A percentile compares a stretch with the other conserved stretches of the same genome.
Conservation (phyloP, 208 protist genomes). For the Leishmania tarentolae region DNA sequence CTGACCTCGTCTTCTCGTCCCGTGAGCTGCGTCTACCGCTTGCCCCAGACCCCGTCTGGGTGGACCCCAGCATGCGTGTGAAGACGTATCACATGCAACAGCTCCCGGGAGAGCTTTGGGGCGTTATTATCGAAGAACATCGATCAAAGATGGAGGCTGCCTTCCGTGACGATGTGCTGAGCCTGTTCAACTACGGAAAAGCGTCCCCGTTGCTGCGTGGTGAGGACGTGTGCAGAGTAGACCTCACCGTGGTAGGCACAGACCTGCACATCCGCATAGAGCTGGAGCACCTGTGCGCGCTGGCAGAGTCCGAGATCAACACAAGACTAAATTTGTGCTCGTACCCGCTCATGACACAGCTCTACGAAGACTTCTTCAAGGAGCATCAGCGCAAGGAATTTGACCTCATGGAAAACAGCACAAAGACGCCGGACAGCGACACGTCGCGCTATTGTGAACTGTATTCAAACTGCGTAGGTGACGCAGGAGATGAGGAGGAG, state of each 20-base stretch:
- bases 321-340: constrained; percentile 34
- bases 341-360: constrained; percentile 35
- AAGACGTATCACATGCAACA: constrained; percentile 36
- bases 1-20: background rate
- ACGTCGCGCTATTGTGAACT: constrained; percentile 2
- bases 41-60: background rate
- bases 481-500: background rate
- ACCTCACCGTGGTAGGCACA: constrained; percentile 29
- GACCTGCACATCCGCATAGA: constrained; percentile 39
- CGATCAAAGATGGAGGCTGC: constrained; percentile 18
- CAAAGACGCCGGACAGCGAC: constrained; percentile 13
- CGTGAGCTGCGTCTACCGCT: constrained; percentile 7
- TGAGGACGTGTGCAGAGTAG: constrained; percentile 30
- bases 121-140: constrained; percentile 18
- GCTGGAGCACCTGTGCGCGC: constrained; percentile 35
- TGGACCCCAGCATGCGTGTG: constrained; percentile 21
- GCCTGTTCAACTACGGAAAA: constrained; percentile 48
- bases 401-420: constrained; percentile 26
- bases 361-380: constrained; percentile 48
- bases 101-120: constrained; percentile 46
- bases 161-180: constrained; percentile 38
- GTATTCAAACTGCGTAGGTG: background rate
- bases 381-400: constrained; percentile 27
- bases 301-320: constrained; percentile 45
- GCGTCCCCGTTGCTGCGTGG: constrained; percentile 5